Percentiles rank a stretch among this genome's conserved stretches.
Conservation (phyloP, 2,329 filamentous ascomycete genomes). For the Emergomyces pasteurianus region DNA sequence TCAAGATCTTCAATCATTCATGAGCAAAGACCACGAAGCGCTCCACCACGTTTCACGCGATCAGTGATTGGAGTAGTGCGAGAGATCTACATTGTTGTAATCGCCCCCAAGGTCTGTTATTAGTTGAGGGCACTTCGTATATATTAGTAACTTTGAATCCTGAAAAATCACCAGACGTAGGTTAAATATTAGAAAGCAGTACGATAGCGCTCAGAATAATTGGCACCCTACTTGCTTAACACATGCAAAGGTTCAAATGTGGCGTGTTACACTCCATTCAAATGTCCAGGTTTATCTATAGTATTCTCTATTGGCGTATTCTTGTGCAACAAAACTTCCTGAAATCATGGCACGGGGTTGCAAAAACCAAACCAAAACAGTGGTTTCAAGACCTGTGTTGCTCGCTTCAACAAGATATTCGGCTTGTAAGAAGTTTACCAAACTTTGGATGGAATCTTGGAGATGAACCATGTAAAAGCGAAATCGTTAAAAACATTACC, state of each 20-base stretch:
- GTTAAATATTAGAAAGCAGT: neutral
- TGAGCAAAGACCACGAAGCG: neutral
- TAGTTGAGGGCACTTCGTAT: neutral
- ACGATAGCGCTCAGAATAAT: neutral
- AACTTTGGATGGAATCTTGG: neutral
- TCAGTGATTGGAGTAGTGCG: neutral
- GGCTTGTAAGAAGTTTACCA: neutral
- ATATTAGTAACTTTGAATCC: neutral
- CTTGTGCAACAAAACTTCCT: neutral
- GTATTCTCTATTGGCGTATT: neutral
- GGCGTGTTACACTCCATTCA: neutral
- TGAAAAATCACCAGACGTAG: neutral
- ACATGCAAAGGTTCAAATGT: neutral
- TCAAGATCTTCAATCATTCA: neutral
- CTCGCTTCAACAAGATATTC: neutral
- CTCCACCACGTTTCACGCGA: neutral
- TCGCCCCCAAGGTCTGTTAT: too few relatives aligned
- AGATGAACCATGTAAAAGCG: neutral
- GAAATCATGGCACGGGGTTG: neutral
- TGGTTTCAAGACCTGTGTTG: too few relatives aligned
- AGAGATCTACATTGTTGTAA: neutral
- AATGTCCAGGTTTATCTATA: neutral
- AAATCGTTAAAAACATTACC: too few relatives aligned
- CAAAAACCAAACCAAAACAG: neutral
- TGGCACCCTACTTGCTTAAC: neutral